Percentiles rank a stretch among this genome's conserved stretches.
These are phyloP conservation scores for Myotisia sp. DNA, from an alignment of 2,329 filamentous ascomycete genomes.

Conservation along the genomic window DNA sequence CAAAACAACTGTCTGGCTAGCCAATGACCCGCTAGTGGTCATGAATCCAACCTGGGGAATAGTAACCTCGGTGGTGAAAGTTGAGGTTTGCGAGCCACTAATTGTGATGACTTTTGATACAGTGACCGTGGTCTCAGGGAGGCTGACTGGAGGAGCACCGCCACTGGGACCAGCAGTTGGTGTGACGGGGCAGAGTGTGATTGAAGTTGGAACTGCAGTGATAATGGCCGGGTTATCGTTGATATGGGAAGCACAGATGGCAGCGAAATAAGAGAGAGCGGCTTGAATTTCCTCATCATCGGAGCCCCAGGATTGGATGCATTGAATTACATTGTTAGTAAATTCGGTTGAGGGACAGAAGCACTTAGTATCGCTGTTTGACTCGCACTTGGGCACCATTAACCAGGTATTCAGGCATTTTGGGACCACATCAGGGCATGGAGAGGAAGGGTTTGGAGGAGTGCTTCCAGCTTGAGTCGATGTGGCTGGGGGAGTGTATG, in stretches of 20 bases:
- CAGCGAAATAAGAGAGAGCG: constrained; percentile 73
- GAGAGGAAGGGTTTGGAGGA: constrained; percentile 10
- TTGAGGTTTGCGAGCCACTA: constrained; percentile 8
- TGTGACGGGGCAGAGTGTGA: constrained; percentile 32
- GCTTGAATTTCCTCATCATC: constrained; percentile 51
- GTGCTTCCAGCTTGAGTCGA: background rate
- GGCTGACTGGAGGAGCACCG: constrained; percentile 1
- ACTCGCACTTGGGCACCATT: constrained; percentile 54
- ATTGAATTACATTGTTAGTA: constrained; percentile 65
- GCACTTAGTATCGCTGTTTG: constrained; percentile 71
- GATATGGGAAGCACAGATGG: constrained; percentile 69
- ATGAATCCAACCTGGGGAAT: constrained; percentile 34
- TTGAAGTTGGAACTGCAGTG: constrained; percentile 53
- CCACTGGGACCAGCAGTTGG: constrained; percentile 33
- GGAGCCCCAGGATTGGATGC: constrained; percentile 62
- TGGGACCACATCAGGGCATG: constrained; percentile 58
- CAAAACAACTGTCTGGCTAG: constrained; percentile 19
- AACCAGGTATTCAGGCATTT: constrained; percentile 89
- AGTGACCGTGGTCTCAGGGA: constrained; percentile 26
- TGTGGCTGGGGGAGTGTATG: background rate
- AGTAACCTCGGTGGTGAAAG: constrained; percentile 26
- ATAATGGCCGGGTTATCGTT: constrained; percentile 70
- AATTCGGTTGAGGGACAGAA: constrained; percentile 72
- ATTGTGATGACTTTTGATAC: constrained; percentile 21
- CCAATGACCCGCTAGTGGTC: constrained; percentile 20